Base-by-base conservation (phyloP, 73 alveolate species). In the Strombidium stylifer region DNA sequence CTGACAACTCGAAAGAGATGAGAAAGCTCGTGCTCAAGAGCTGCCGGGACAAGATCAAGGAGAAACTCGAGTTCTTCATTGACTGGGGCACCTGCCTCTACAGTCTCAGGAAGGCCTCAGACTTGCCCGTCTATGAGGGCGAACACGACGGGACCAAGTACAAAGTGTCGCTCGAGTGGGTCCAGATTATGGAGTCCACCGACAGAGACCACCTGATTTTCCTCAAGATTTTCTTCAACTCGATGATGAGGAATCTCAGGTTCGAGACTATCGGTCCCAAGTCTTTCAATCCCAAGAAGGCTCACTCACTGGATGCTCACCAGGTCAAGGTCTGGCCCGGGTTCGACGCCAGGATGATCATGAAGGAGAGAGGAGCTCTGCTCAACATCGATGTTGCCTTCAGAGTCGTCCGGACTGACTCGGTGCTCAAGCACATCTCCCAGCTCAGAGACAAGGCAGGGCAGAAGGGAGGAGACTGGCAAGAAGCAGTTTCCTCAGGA, bases 271-370 rank as follows among this genome's bases (percentile, higher is more conserved):
- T 84, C 35, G 90, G 90, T 10, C 28, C 87, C 44, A 70, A 66
- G 54, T 69, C 39, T 55, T 78, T 69, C 60, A 53, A 72, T 49
- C 54, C 90, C 14, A 70, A 58, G 16, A 34, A 64, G 16, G 82
- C 87, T 35, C 71, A 46, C 56, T 28, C 27, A 3, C 21, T 79
- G 19, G 73, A 47, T 28, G 68, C 81, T 3, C 90, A 77, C 47
- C 48, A 60, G 40, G 51, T 84, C 42, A 35, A 47, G 36, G 71
- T 84, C 16, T 69, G 84, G 90, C 94, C 94, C 2, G 94, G 94
- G 3, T 84, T 76, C 41, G 64, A 59, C 7, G 61, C 89, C 18
- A 20, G 84, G 16, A 79, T 84, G 15, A 41, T 41, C 18, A 31
- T 44, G 61, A 41, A 32, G 15, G 90, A 69, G 10, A 30, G 46